phyloP scores from a whole-genome alignment of 73 alveolate genomes.

The Blepharisma stoltei region DNA sequence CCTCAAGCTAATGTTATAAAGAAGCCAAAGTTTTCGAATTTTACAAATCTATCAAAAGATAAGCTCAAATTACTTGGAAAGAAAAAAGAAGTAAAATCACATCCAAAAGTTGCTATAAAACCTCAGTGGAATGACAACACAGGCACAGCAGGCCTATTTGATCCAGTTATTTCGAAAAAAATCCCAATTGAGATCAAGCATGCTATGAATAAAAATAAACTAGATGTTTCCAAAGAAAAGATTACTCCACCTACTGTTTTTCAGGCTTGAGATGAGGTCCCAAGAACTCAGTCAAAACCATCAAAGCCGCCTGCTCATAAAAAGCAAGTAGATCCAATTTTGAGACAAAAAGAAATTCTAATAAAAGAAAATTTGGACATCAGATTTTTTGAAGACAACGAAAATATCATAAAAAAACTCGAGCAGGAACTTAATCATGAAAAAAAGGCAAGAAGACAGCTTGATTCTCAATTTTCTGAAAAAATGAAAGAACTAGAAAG shows the following conservation, averaged over 20 bases:
- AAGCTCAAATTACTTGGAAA: not conserved
- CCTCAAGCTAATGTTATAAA: not conserved
- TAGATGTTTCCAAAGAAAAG: not conserved
- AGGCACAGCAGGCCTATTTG: conserved; percentile 17
- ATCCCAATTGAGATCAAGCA: conserved; percentile 14
- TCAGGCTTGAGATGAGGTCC: not conserved
- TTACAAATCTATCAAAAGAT: not conserved
- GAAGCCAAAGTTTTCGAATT: not conserved
- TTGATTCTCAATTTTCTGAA: conserved; percentile 1
- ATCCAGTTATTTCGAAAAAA: not conserved
- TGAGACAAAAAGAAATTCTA: not conserved
- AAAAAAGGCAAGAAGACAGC: conserved; percentile 24
- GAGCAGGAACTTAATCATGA: conserved; percentile 6
- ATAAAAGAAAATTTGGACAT: not conserved
- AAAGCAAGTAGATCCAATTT: not conserved
- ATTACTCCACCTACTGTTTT: not conserved
- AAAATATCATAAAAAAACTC: not conserved
- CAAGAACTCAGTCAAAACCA: not conserved
- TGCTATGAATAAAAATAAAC: not conserved
- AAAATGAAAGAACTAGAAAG: conserved; percentile 25
- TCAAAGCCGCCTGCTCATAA: not conserved
- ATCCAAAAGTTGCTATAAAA: not conserved
- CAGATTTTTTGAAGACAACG: not conserved
- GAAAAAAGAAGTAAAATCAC: not conserved
- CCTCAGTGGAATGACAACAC: conserved; percentile 10